Conservation (phyloP, 129 eudicot species). For the Ambrosia trifida region DNA sequence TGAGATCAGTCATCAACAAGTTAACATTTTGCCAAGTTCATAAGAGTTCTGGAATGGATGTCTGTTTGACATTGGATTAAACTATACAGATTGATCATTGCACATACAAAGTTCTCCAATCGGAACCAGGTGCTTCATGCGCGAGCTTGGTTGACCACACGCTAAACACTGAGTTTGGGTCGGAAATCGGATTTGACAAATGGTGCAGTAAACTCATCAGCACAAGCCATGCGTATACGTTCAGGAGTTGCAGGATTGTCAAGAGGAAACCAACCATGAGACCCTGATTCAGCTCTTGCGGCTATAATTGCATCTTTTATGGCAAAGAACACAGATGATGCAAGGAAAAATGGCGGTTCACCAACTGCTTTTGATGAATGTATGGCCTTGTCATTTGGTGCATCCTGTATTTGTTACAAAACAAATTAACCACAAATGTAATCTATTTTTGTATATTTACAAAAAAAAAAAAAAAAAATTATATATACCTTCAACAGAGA, state of each 20-base stretch:
- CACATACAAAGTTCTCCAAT: neutral
- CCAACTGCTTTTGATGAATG: constrained; percentile 99
- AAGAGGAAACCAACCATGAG: constrained; percentile 78
- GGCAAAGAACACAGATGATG: constrained; percentile 82
- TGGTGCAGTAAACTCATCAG: constrained; percentile 64
- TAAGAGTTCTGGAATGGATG: neutral
- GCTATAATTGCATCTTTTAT: constrained; percentile 82
- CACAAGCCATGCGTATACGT: constrained; percentile 92
- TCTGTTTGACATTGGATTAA: neutral
- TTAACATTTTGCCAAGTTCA: neutral
- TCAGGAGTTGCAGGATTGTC: constrained; percentile 98
- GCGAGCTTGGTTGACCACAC: neutral
- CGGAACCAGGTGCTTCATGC: neutral
- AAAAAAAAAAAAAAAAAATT: neutral
- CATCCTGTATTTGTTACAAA: constrained; percentile 53
- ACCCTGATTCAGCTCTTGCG: constrained; percentile 78
- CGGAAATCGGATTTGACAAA: constrained; percentile 59
- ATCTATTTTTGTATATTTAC: neutral
- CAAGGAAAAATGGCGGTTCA: constrained; percentile 96
- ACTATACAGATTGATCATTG: constrained; percentile 6
- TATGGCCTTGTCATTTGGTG: constrained; percentile 83
- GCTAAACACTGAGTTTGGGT: constrained; percentile 75
- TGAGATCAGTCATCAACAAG: neutral
- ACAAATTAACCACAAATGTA: neutral
- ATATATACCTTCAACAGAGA: constrained; percentile 90